Base-by-base conservation (phyloP, 805 yeast genomes). In the Candida khao-thaluensis region DNA sequence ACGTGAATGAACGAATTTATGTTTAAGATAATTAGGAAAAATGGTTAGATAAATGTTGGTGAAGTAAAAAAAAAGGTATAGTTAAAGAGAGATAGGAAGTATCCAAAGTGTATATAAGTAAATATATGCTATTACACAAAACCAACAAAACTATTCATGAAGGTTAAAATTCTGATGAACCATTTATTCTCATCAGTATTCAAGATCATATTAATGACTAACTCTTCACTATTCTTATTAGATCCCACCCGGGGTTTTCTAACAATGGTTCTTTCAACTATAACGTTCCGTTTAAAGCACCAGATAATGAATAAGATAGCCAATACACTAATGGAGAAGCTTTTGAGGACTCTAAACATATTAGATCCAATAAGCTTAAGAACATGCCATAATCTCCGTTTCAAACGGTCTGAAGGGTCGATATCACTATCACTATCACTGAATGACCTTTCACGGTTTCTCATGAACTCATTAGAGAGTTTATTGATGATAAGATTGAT, bases 401-500 rank as follows among this genome's bases (percentile, higher is more conserved):
- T 56, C 30, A 62, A 40, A 22, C 46, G 48, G 15, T 41, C 51
- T 7, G 37, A 41, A 4, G 56, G 42, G 30, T 55, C 60, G 9
- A 47, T 41, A 6, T 48, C 48, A 5, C 41, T 42, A 3, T 53
- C 56, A 38, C 50, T 41, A 14, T 43, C 52, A 15, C 44, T 41
- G 4, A 44, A 28, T 2, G 44, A 34, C 24, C 30, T 20, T 8
- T 25, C 40, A 11, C 41, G 24, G 15, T 47, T 45, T 14, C 48
- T 39, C 12, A 56, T 31, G 31, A 53, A 50, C 43, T 76, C 81
- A 37, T 63, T 56, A 12, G 72, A 62, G 28, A 77, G 64, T 50
- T 69, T 66, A 43, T 62, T 65, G 38, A 77, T 58, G 6, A 77
- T 61, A 34, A 64, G 48, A 44, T 75, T 76, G 34, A 76, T 71